Base-by-base conservation (phyloP, 441 rosid genomes). In the Populus trichocarpa region DNA sequence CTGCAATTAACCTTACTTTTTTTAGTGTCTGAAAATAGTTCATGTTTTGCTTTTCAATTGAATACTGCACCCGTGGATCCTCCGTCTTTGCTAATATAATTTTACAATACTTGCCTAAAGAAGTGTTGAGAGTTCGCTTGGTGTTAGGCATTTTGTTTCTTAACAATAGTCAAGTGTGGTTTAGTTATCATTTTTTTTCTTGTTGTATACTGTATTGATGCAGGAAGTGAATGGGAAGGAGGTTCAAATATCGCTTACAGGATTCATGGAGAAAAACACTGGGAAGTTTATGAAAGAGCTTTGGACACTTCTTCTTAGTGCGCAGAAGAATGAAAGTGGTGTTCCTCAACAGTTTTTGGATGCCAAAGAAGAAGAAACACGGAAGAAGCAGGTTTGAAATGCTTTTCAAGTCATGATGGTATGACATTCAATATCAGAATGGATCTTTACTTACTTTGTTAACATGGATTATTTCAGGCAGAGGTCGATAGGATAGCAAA, bases 241-340 rank as follows among this genome's bases (percentile, higher is more conserved):
- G 86, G 82, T 97, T 78, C 99, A 97, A 78, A 92, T 95, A 82
- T 79, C 88, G 1, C 90, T 97, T 28, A 97, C 99, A 66, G 99
- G 99, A 76, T 97, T 97, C 85, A 97, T 97, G 99, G 99, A 97
- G 86, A 97, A 97, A 79, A 92, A 92, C 84, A 97, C 97, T 42
- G 96, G 85, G 23, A 97, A 90, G 87, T 97, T 97, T 80, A 97
- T 95, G 98, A 97, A 93, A 84, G 99, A 97, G 87, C 98, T 97
- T 38, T 97, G 98, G 99, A 77, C 85, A 16, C 99, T 93, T 83
- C 92, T 97, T 74, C 81, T 95, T 67, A 95, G 99, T 77, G 99
- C 99, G 0, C 93, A 92, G 87, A 89, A 84, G 78, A 95, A 91
- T 85, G 84, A 90, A 12, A 97, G 96, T 73, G 99, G 99, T 78